Evolutionary conservation across 306 rosid genomes (phyloP), one percentile per base, ranked within the genome.

Genomic region (Quercus alba): DNA sequence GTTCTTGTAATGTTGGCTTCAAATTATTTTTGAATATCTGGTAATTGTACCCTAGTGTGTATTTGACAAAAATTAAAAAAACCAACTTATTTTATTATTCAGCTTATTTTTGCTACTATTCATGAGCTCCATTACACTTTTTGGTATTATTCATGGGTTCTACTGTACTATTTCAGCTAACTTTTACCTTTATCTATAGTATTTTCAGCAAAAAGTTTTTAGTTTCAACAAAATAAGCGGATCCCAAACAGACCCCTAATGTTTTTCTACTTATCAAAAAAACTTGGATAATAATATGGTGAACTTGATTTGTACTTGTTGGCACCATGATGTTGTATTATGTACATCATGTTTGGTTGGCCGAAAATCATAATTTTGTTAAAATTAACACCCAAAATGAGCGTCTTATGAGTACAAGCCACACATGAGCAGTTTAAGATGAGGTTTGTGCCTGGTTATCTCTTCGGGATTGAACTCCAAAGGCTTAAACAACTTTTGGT

Each of bases 391-490:
- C 51, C 51, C 51, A 44, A 44, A 44, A 49, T 12, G 17, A 12
- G 54, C 0, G 11, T 49, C 54, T 10, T 49, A 49, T 49, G 54
- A 49, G 54, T 49, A 61, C 19, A 61, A 25, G 33, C 68, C 68
- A 61, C 10, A 49, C 17, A 3, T 12, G 54, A 49, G 54, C 54
- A 5, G 7, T 56, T 18, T 56, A n/a, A 56, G 68, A 38, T 41
- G 52, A 58, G 52, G 56, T 66, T 75, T 76, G 41, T 38, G 12
- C 23, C 25, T 63, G 74, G 78, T 25, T 81, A 68, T 51, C 54
- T 49, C 54, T 68, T 68, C 11, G 0, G 5, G 23, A 33, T 68
- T 31, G 73, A 31, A 61, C 19, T 49, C 67, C 15, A 12, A 61
- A 61, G 67, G 31, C 68, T 61, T 61, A 13, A 18, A 5, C 3